Percentiles rank a stretch among this genome's conserved stretches.
These are phyloP conservation scores for Simplicillium sp. DNA, from an alignment of 2,329 filamentous ascomycete species.

Conservation along the genomic window DNA sequence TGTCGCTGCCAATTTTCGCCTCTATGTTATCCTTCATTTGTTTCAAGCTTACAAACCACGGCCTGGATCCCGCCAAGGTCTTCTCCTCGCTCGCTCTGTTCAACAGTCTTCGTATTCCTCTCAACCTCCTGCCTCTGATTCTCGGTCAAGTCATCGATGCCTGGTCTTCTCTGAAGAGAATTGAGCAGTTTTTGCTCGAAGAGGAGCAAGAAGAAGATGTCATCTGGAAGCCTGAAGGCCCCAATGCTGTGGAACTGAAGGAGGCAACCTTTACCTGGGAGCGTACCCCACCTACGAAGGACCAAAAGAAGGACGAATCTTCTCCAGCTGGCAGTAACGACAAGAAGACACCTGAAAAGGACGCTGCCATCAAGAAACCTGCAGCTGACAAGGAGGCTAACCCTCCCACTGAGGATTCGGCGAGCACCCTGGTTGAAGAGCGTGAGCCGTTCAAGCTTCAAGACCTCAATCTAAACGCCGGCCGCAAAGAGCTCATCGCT, in stretches of 20 bases:
- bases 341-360: constrained; percentile 35
- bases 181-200: constrained; percentile 78
- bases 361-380: constrained; percentile 14
- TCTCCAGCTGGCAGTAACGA: constrained; percentile 31
- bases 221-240: constrained; percentile 40
- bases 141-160: constrained; percentile 87
- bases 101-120: constrained; percentile 80
- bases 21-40: constrained; percentile 95
- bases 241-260: constrained; percentile 63
- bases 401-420: constrained; percentile 33
- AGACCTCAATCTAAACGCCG: constrained; percentile 56
- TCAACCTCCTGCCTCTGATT: constrained; percentile 82
- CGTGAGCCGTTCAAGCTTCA: constrained; percentile 64
- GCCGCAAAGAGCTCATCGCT: constrained; percentile 67
- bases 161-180: constrained; percentile 72
- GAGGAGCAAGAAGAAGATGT: constrained; percentile 76
- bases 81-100: constrained; percentile 94
- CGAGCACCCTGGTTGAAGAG: constrained; percentile 47
- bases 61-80: constrained; percentile 63
- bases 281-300: constrained; percentile 24
- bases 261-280: constrained; percentile 86
- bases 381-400: constrained; percentile 10
- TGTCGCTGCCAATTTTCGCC: constrained; percentile 85
- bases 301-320: constrained; percentile 35
- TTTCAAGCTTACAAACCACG: constrained; percentile 56